phyloP scores from a whole-genome alignment of 2,329 filamentous ascomycete genomes.

The Cercospora berteroae region DNA sequence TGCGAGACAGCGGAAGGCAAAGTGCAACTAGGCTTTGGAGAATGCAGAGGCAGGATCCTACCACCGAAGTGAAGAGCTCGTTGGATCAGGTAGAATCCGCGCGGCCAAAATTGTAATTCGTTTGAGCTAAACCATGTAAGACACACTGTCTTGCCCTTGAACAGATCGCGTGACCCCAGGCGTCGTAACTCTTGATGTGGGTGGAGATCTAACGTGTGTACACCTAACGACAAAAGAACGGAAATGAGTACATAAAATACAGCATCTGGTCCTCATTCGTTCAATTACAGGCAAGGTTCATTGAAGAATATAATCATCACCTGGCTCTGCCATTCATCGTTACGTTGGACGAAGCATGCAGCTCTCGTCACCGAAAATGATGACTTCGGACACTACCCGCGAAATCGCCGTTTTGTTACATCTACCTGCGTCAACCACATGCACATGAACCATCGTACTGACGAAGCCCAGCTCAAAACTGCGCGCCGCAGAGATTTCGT shows the following conservation, averaged over 20 bases:
- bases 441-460: background rate
- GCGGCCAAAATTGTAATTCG: no score
- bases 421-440: background rate
- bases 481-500: background rate
- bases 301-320: background rate
- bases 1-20: conserved; percentile 31
- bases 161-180: background rate
- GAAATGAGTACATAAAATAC: background rate
- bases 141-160: background rate
- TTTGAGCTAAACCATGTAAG: background rate
- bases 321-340: background rate
- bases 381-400: background rate
- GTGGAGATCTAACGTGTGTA: background rate
- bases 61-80: conserved; percentile 40
- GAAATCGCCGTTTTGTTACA: background rate
- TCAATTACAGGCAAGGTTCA: background rate
- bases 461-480: background rate
- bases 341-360: background rate
- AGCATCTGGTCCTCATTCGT: background rate
- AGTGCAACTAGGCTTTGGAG: conserved; percentile 33
- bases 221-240: background rate
- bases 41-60: conserved; percentile 32
- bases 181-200: background rate
- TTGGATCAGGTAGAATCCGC: no score
- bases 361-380: background rate